phyloP scores from a whole-genome alignment of 2,329 filamentous ascomycete species.

The Fusarium odoratissimum region DNA sequence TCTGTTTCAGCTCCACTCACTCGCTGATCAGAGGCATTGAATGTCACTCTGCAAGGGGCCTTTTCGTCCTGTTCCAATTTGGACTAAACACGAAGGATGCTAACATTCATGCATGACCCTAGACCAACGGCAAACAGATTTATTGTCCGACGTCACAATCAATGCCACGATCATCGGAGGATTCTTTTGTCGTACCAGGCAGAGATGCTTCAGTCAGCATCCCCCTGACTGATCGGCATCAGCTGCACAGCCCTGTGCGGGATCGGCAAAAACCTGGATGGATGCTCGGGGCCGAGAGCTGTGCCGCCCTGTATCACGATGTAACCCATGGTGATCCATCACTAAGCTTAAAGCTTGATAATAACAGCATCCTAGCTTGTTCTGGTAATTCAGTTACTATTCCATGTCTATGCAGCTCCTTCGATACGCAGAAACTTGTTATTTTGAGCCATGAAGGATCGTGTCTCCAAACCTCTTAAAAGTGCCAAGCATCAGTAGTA shows the following conservation, averaged over 20 bases:
- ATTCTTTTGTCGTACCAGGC: background rate
- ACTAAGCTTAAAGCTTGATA: background rate
- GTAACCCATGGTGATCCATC: background rate
- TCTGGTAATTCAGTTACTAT: background rate
- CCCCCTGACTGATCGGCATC: slow-evolving; percentile 9
- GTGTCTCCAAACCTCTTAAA: too few species aligned
- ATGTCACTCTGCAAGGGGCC: background rate
- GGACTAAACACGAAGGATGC: background rate
- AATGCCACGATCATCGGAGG: background rate
- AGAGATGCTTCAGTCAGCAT: background rate
- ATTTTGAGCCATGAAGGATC: background rate
- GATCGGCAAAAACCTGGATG: slow-evolving; percentile 5
- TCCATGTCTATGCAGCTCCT: background rate
- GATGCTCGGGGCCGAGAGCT: background rate
- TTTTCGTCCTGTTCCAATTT: background rate
- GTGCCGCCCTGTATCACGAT: background rate
- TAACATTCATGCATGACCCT: background rate
- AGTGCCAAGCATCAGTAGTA: background rate
- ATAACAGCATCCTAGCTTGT: background rate
- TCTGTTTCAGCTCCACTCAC: slow-evolving; percentile 4
- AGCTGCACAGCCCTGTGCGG: slow-evolving; percentile 7
- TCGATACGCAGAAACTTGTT: background rate
- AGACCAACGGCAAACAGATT: background rate
- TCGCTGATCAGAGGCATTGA: background rate
- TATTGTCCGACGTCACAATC: background rate